Evolutionary conservation across 1,284 basidiomycete genomes (phyloP).

Genomic region (Takashimella tepidaria): DNA sequence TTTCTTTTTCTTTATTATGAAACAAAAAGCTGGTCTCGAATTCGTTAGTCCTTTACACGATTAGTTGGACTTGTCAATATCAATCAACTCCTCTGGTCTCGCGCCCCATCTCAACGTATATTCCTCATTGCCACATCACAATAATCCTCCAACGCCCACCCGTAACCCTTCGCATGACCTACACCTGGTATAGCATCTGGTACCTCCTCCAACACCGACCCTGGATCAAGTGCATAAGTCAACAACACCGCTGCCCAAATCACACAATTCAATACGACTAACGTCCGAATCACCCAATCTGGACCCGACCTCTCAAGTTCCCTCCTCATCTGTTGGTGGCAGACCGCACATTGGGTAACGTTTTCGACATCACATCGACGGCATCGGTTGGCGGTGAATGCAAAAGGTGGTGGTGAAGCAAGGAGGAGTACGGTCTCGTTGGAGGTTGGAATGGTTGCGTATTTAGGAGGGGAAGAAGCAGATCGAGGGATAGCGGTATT

Average conservation of each 20-base stretch:
- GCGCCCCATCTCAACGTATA: too few relatives aligned
- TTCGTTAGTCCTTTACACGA: too few relatives aligned
- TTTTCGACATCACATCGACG: not conserved
- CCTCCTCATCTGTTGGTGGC: not conserved
- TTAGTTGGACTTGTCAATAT: too few relatives aligned
- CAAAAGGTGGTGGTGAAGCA: not conserved
- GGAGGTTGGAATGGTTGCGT: not conserved
- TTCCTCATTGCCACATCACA: not conserved
- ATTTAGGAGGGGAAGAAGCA: not conserved
- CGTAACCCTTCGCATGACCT: not conserved
- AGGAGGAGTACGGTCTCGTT: not conserved
- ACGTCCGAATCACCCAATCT: not conserved
- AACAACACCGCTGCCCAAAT: not conserved
- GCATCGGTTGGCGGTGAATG: not conserved
- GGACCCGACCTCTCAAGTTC: not conserved
- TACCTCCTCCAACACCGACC: too few relatives aligned
- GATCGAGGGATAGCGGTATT: not conserved
- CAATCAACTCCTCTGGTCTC: too few relatives aligned
- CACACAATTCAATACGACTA: not conserved
- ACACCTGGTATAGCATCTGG: not conserved
- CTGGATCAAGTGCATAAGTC: not conserved
- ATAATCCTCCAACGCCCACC: not conserved
- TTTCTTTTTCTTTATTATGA: too few relatives aligned
- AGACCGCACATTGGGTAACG: not conserved
- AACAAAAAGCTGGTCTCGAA: too few relatives aligned